Evolutionary conservation across 352 stramenopile genomes (phyloP).

Genomic region (Globisporangium camurandrum): DNA sequence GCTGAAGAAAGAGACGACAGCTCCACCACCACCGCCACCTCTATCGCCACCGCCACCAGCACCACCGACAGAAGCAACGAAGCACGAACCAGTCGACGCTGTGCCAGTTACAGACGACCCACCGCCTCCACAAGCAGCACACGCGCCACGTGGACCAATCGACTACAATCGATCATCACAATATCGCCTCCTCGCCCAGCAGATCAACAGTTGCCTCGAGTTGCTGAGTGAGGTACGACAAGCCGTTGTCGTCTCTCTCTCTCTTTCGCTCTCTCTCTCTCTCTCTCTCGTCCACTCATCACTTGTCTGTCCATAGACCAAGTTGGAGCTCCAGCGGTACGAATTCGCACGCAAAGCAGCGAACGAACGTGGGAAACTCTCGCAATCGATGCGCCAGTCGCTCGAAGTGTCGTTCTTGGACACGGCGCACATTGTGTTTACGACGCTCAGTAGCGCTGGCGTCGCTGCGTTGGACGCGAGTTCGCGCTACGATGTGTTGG

Average conservation of each 20-base stretch:
- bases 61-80: background rate
- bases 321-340: slow-evolving; percentile 80
- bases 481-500: slow-evolving; percentile 71
- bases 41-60: slow-evolving; percentile 11
- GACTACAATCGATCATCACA: slow-evolving; percentile 66
- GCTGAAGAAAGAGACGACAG: background rate
- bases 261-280: background rate
- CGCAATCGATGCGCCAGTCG: slow-evolving; percentile 60
- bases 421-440: slow-evolving; percentile 90
- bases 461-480: slow-evolving; percentile 74
- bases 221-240: slow-evolving; percentile 51
- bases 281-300: slow-evolving; percentile 6
- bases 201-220: slow-evolving; percentile 78
- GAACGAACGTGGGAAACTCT: slow-evolving; percentile 56
- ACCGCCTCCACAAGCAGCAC: slow-evolving; percentile 3
- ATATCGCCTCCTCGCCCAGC: slow-evolving; percentile 65
- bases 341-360: slow-evolving; percentile 62
- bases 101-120: background rate
- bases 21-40: slow-evolving; percentile 16
- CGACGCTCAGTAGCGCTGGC: slow-evolving; percentile 85
- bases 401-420: slow-evolving; percentile 85
- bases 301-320: slow-evolving; percentile 43
- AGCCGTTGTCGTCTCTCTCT: background rate
- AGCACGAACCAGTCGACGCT: background rate
- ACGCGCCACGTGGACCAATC: slow-evolving; percentile 20